Evolutionary conservation across 352 stramenopile species (phyloP), one percentile per base, ranked within the genome.

Genomic region (Pythium volutum): DNA sequence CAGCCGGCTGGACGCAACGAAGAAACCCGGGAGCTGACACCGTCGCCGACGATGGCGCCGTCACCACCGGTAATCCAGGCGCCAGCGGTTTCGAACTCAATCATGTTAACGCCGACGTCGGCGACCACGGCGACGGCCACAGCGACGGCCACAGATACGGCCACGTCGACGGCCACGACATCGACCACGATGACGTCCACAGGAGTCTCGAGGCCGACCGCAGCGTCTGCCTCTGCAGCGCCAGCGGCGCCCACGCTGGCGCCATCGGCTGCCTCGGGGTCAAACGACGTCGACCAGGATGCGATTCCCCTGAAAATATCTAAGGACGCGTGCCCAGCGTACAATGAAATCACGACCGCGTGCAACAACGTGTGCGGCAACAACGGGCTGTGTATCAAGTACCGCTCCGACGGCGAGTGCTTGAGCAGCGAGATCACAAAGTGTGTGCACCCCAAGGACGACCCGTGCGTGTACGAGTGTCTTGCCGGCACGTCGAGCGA

Each of bases 381-480:
- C 61, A 68, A 68, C 25, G 47, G 29, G 20, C 36, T 62, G 12
- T 68, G 61, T 26, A 47, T 68, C 45, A 46, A 47, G 34, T 68
- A 68, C 54, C 53, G 61, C 4, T 18, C 25, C 20, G 38, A 43
- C 31, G 61, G 61, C 46, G 31, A 54, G 52, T 68, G 61, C 47
- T 9, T 42, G 10, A 9, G 16, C 34, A n/a, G 25, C 29, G 33
- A 57, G 36, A 25, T 55, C 11, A 48, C 52, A 46, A 46, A 46
- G 25, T 62, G 53, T 34, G 15, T 43, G 18, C 26, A 43, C 34
- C 43, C 45, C 14, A 3, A 4, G 42, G 31, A 39, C 26, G 47
- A 57, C n/a, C 16, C 15, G 36, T 68, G 61, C n/a, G 39, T 46
- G 46, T 59, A 56, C 54, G 61, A 68, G 61, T 68, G 61, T 39